These are phyloP conservation scores for Didymella pinodella DNA, from an alignment of 2,329 filamentous ascomycete genomes.

Conservation along the genomic window DNA sequence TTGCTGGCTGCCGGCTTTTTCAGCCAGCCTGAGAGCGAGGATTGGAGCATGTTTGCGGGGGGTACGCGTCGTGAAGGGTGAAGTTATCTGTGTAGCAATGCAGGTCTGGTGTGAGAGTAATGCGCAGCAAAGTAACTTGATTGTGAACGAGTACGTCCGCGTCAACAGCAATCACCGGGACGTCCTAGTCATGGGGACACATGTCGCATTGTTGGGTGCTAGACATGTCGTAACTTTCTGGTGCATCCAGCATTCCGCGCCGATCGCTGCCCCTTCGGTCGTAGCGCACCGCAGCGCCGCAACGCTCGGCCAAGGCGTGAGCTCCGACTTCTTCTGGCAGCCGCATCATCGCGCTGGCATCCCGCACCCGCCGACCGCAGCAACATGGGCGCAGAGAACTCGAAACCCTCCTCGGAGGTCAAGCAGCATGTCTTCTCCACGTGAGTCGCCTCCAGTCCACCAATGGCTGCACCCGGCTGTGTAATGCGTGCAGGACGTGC, in stretches of 20 bases:
- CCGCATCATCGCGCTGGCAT: conserved; percentile 39
- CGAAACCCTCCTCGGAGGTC: conserved; percentile 63
- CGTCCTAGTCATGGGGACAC: conserved; percentile 16
- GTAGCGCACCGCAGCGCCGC: conserved; percentile 31
- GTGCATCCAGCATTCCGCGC: conserved; percentile 28
- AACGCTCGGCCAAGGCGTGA: conserved; percentile 37
- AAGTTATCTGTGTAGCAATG: not conserved
- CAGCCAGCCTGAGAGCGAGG: conserved; percentile 58
- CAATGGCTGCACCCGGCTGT: conserved; percentile 34
- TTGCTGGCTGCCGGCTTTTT: conserved; percentile 53
- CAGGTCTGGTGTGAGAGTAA: not conserved
- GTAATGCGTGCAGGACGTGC: not conserved
- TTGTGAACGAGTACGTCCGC: not conserved
- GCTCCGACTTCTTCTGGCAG: conserved; percentile 42
- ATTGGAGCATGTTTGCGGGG: conserved; percentile 52
- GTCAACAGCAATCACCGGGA: not conserved
- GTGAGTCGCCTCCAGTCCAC: conserved; percentile 52
- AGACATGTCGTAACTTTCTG: conserved; percentile 29
- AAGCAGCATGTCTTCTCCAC: conserved; percentile 69
- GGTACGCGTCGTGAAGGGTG: conserved; percentile 6
- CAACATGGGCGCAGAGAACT: conserved; percentile 69
- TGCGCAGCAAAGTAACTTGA: not conserved
- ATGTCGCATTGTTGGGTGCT: conserved; percentile 22
- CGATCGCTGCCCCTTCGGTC: conserved; percentile 24
- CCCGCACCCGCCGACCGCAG: conserved; percentile 30